phyloP scores from a whole-genome alignment of 257 asterid species.

The Forsythia viridissima region DNA sequence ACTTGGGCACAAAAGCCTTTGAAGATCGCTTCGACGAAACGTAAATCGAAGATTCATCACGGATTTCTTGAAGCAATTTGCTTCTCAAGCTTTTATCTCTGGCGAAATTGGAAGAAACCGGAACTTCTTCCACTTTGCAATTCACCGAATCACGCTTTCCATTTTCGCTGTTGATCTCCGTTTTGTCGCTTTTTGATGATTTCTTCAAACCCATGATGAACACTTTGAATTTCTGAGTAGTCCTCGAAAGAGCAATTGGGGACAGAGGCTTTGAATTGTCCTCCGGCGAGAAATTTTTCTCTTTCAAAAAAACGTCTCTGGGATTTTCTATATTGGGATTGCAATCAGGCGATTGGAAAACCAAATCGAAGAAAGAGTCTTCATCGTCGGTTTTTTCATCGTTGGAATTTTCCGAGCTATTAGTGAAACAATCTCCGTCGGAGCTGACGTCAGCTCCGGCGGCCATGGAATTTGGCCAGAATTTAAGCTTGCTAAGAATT shows the following conservation, averaged over 20 bases:
- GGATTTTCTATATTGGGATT: too few species aligned
- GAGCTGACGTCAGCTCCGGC: slow-evolving; percentile 27
- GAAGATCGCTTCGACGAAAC: slow-evolving; percentile 29
- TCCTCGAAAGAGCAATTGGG: slow-evolving; percentile 26
- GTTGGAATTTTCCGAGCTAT: slow-evolving; percentile 20
- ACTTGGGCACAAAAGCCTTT: slow-evolving; percentile 43
- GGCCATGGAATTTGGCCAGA: slow-evolving; percentile 40
- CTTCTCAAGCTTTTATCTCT: slow-evolving; percentile 56
- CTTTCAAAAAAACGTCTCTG: too few species aligned
- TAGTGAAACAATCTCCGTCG: slow-evolving; percentile 19
- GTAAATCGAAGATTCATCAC: slow-evolving; percentile 22
- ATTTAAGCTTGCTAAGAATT: slow-evolving; percentile 47
- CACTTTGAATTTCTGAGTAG: slow-evolving; percentile 54
- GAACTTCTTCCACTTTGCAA: slow-evolving; percentile 34
- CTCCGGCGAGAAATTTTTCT: too few species aligned
- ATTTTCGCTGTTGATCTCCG: slow-evolving; percentile 17
- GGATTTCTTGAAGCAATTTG: slow-evolving; percentile 39
- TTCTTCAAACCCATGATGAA: slow-evolving; percentile 56
- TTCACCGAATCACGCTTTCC: slow-evolving; percentile 7
- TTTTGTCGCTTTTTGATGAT: slow-evolving; percentile 42
- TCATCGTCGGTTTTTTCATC: slow-evolving; percentile 39
- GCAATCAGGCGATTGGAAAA: slow-evolving; percentile 44
- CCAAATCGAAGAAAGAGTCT: slow-evolving; percentile 82
- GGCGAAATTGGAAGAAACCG: slow-evolving; percentile 30
- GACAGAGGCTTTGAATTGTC: slow-evolving; percentile 37